phyloP scores from a whole-genome alignment of 768 basidiomycete species.

The Naematelia aurantialba region DNA sequence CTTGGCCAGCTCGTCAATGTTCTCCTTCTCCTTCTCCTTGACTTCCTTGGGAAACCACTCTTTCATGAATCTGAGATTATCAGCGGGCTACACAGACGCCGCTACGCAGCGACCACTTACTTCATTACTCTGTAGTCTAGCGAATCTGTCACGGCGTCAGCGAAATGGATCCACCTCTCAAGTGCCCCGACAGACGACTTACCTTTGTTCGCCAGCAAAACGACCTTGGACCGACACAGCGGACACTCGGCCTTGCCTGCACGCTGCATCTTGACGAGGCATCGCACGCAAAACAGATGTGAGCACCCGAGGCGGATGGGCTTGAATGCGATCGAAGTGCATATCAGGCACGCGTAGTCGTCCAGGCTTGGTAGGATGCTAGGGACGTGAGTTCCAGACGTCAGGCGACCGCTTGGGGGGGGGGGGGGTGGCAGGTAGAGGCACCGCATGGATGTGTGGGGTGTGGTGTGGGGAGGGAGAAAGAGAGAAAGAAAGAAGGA shows the following conservation, averaged over 20 bases:
- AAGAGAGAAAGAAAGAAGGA: no score
- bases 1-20: conserved; percentile 67
- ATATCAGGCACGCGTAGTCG: conserved; percentile 80
- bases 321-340: conserved; percentile 85
- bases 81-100: conserved; percentile 5
- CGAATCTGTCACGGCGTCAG: conserved; percentile 38
- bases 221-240: conserved; percentile 73
- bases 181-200: no score
- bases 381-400: no score
- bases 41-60: conserved; percentile 89
- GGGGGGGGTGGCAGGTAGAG: no score
- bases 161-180: not conserved
- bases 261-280: conserved; percentile 89
- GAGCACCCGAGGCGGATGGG: conserved; percentile 77
- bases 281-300: conserved; percentile 57
- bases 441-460: no score
- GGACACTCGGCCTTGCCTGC: conserved; percentile 72
- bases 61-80: conserved; percentile 72
- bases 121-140: conserved; percentile 47
- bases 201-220: conserved; percentile 73
- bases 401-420: no score
- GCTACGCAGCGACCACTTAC: conserved; percentile 30
- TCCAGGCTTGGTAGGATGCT: conserved; percentile 47
- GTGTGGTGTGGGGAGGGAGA: no score
- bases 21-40: conserved; percentile 66